Conservation (phyloP, 2,329 filamentous ascomycete species). For the Trichoderma brevicompactum region DNA sequence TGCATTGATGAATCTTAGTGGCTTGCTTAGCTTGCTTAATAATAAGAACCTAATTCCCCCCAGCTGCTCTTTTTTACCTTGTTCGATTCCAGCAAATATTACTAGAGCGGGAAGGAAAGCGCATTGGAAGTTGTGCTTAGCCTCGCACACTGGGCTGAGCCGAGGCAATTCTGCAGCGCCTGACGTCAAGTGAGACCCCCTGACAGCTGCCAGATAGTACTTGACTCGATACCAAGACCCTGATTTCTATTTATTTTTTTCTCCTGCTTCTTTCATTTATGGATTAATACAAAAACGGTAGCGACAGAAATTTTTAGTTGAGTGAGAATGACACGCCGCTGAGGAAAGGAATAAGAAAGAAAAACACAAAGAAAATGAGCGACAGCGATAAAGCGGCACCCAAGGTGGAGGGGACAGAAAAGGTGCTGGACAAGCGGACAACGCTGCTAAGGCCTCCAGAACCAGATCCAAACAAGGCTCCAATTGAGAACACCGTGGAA, state of each 20-base stretch:
- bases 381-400: constrained; percentile 1
- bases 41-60: not conserved
- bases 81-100: too few species aligned
- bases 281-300: not conserved
- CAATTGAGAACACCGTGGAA: constrained; percentile 89
- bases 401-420: constrained; percentile 13
- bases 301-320: not conserved
- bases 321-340: not conserved
- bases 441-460: constrained; percentile 70
- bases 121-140: too few species aligned
- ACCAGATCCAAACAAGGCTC: constrained; percentile 70
- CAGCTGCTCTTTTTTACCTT: too few species aligned
- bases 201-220: not conserved
- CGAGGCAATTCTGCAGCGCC: constrained; percentile 9
- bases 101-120: not conserved
- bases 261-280: not conserved
- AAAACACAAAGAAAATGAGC: constrained; percentile 5
- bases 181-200: constrained; percentile 25
- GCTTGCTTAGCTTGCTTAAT: not conserved
- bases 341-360: not conserved
- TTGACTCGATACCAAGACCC: constrained; percentile 12
- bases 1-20: not conserved
- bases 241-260: not conserved
- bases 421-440: constrained; percentile 36
- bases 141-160: constrained; percentile 4